Conservation (phyloP, 768 basidiomycete species). For the Myochromella boudieri region DNA sequence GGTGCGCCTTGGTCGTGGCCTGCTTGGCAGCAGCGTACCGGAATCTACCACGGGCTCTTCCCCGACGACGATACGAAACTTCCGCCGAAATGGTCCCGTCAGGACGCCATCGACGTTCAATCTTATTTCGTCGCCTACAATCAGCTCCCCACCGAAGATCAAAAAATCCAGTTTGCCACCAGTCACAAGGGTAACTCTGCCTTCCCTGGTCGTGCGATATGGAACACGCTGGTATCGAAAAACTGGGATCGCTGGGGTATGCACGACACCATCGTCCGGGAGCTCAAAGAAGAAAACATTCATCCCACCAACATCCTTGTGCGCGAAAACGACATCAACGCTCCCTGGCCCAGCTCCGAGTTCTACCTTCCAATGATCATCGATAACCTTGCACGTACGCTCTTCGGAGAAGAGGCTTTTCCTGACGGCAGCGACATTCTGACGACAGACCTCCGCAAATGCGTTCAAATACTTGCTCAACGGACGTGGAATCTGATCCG, state of each 20-base stretch:
- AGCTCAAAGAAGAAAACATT: conserved; percentile 4
- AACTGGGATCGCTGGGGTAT: conserved; percentile 16
- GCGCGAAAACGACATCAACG: background rate
- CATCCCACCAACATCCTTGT: conserved; percentile 7
- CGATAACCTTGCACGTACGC: conserved; percentile 3
- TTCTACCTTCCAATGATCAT: conserved; percentile 9
- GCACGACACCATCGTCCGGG: conserved; percentile 9
- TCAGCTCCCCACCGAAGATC: background rate
- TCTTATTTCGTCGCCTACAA: conserved; percentile 17
- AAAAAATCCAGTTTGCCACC: conserved; percentile 11
- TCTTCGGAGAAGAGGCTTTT: conserved; percentile 14
- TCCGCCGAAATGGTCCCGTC: conserved; percentile 11
- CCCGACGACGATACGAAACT: conserved; percentile 11
- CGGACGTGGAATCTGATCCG: conserved; percentile 5
- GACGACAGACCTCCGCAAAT: background rate
- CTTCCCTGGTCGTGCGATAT: conserved; percentile 15
- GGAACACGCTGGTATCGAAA: background rate
- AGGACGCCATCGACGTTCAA: conserved; percentile 7
- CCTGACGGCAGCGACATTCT: background rate
- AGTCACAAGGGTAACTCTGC: background rate
- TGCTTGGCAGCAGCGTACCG: background rate
- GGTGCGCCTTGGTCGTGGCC: background rate
- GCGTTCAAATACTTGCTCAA: background rate
- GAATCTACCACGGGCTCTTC: conserved; percentile 4
- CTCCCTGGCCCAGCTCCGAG: conserved; percentile 9